phyloP scores from a whole-genome alignment of 2,329 filamentous ascomycete genomes.

The Colletotrichum tamarilloi region DNA sequence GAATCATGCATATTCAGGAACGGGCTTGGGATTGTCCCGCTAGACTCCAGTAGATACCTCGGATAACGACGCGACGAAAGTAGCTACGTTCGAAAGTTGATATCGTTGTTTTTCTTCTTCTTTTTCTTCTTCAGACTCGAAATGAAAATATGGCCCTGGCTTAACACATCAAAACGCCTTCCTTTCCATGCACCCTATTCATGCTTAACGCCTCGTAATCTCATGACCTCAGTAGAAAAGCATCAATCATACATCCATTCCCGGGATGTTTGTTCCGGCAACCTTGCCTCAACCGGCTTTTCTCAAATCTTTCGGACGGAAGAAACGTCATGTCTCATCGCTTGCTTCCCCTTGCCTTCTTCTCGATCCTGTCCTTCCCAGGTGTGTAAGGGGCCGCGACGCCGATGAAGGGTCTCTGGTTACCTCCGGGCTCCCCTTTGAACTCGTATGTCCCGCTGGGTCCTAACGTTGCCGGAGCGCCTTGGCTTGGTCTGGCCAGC shows the following conservation, averaged over 20 bases:
- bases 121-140: background rate
- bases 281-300: background rate
- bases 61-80: conserved; percentile 33
- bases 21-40: conserved; percentile 22
- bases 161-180: conserved; percentile 7
- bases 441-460: conserved; percentile 63
- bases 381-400: conserved; percentile 69
- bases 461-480: conserved; percentile 58
- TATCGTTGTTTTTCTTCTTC: background rate
- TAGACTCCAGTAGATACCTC: conserved; percentile 37
- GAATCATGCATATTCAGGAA: conserved; percentile 34
- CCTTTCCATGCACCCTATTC: background rate
- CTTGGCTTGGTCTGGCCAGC: conserved; percentile 69
- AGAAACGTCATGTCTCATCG: conserved; percentile 37
- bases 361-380: conserved; percentile 59
- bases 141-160: background rate
- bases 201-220: conserved; percentile 19
- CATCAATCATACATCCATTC: conserved; percentile 6
- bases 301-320: background rate
- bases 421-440: conserved; percentile 50
- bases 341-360: conserved; percentile 47
- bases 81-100: background rate
- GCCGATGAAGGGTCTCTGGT: conserved; percentile 59
- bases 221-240: conserved; percentile 16
- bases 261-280: background rate